Evolutionary conservation across 2,329 filamentous ascomycete species (phyloP).

Genomic region (Talaromyces verruculosus): DNA sequence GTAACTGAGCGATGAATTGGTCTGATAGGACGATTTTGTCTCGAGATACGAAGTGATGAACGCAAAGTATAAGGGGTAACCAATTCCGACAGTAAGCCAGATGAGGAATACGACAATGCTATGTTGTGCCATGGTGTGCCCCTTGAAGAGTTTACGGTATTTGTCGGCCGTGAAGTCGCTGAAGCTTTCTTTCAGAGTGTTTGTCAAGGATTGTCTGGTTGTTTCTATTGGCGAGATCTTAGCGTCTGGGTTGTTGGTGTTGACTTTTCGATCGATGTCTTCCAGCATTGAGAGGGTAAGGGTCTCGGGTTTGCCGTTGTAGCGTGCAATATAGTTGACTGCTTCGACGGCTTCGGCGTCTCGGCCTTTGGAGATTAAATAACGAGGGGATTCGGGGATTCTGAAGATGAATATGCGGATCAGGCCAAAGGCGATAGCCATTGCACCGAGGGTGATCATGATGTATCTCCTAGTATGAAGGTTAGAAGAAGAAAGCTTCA

Average conservation of each 20-base stretch:
- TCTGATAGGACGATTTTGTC: conserved; percentile 30
- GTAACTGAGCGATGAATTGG: neutral
- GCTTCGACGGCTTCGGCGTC: conserved; percentile 52
- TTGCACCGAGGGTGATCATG: conserved; percentile 30
- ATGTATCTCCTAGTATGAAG: conserved; percentile 24
- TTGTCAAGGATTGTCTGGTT: neutral
- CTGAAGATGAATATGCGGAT: conserved; percentile 33
- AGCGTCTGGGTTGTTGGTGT: neutral
- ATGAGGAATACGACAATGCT: conserved; percentile 43
- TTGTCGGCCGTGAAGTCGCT: conserved; percentile 31
- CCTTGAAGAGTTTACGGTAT: conserved; percentile 33
- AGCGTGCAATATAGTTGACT: conserved; percentile 42
- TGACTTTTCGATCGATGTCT: neutral
- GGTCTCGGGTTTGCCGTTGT: conserved; percentile 31
- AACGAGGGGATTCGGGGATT: conserved; percentile 33
- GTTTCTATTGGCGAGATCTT: neutral
- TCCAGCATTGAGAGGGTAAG: conserved; percentile 26
- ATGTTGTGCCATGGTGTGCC: conserved; percentile 29
- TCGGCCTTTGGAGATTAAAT: conserved; percentile 32
- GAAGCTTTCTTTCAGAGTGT: conserved; percentile 23
- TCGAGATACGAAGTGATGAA: conserved; percentile 51
- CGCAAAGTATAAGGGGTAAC: conserved; percentile 50
- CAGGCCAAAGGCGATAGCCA: conserved; percentile 30
- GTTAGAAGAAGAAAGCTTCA: neutral
- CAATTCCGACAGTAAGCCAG: conserved; percentile 50